These are phyloP conservation scores for Silene conica DNA, from an alignment of 148 eudicot genomes.

Conservation along the genomic window DNA sequence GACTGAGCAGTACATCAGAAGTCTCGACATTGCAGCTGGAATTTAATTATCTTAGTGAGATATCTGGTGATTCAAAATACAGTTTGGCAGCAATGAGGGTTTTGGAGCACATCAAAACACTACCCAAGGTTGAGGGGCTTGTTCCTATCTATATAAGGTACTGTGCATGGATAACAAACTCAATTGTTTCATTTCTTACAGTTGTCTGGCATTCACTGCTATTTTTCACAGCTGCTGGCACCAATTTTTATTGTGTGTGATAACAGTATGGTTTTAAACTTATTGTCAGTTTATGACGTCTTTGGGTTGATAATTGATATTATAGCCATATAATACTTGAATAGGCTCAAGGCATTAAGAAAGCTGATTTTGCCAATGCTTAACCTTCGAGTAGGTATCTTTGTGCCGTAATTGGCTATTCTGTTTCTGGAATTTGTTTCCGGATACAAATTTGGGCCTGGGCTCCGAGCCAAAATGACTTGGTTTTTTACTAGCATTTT, in stretches of 20 bases:
- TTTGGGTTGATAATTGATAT: neutral
- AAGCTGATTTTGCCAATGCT: neutral
- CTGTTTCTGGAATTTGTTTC: neutral
- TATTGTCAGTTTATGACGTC: neutral
- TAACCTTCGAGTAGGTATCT: neutral
- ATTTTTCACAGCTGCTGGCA: neutral
- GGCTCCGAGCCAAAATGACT: neutral
- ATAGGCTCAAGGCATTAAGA: neutral
- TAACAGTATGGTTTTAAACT: neutral
- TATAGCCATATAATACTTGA: neutral
- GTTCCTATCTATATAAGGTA: constrained; percentile 95
- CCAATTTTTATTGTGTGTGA: neutral
- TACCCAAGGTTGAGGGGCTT: constrained; percentile 90
- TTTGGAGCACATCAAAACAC: constrained; percentile 71
- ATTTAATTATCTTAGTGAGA: constrained; percentile 76
- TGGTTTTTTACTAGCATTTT: neutral
- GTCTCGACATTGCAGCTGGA: constrained; percentile 88
- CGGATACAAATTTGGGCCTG: neutral
- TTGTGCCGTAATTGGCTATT: neutral
- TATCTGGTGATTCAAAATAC: constrained; percentile 81
- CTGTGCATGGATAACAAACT: constrained; percentile 13
- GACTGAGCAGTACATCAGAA: constrained; percentile 93
- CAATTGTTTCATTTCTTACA: neutral
- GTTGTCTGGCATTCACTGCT: neutral
- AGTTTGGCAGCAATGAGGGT: constrained; percentile 82